phyloP scores from a whole-genome alignment of 129 eudicot species.

The Silybum marianum region DNA sequence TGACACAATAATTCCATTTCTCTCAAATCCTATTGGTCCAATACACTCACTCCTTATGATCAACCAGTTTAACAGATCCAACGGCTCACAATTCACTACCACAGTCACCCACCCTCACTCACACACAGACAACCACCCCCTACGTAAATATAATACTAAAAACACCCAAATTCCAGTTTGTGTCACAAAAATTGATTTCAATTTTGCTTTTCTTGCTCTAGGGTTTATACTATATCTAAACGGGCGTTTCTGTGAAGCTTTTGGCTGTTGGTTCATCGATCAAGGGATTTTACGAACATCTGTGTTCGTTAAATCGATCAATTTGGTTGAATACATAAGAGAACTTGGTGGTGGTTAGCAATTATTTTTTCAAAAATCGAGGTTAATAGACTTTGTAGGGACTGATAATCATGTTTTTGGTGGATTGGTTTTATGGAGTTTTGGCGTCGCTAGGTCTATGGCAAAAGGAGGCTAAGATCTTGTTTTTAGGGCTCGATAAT shows the following conservation, averaged over 20 bases:
- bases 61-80: slow-evolving; percentile 27
- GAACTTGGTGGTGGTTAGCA: not conserved
- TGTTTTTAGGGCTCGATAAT: slow-evolving; percentile 93
- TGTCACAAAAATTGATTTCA: slow-evolving; percentile 16
- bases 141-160: not conserved
- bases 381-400: not conserved
- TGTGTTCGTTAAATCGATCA: slow-evolving; percentile 42
- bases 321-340: slow-evolving; percentile 12
- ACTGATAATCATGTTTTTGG: slow-evolving; percentile 61
- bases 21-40: slow-evolving; percentile 33
- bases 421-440: slow-evolving; percentile 96
- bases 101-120: not conserved
- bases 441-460: slow-evolving; percentile 89
- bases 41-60: not conserved
- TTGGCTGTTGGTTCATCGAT: slow-evolving; percentile 2
- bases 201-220: slow-evolving; percentile 36
- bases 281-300: slow-evolving; percentile 20
- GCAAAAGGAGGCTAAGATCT: slow-evolving; percentile 97
- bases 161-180: slow-evolving; percentile 13
- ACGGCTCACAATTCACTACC: slow-evolving; percentile 21
- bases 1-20: slow-evolving; percentile 32
- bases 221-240: slow-evolving; percentile 34
- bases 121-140: slow-evolving; percentile 8
- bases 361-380: slow-evolving; percentile 20
- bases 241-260: not conserved